phyloP scores from a whole-genome alignment of 1,284 basidiomycete genomes.

The Cerrena zonata region DNA sequence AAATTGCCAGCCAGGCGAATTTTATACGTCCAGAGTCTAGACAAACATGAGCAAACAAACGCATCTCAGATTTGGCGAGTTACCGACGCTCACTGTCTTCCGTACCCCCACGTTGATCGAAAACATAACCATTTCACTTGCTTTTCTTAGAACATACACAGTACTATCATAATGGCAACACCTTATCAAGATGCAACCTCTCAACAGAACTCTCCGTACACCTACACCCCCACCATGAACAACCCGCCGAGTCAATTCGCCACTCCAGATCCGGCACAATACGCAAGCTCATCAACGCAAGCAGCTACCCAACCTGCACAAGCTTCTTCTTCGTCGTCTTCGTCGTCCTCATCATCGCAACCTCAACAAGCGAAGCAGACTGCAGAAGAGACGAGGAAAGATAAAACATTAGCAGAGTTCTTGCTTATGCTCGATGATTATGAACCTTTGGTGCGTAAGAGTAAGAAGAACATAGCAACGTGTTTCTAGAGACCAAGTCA shows the following conservation, averaged over 20 bases:
- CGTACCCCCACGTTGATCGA: not conserved
- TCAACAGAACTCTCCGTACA: constrained; percentile 16
- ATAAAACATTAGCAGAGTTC: constrained; percentile 89
- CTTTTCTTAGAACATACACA: not conserved
- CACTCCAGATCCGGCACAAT: constrained; percentile 24
- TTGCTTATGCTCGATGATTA: constrained; percentile 95
- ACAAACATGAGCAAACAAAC: not conserved
- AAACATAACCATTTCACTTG: not conserved
- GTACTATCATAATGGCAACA: constrained; percentile 21
- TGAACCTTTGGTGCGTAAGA: constrained; percentile 76
- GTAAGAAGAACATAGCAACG: not conserved
- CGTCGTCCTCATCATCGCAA: constrained; percentile 7
- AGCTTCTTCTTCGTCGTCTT: not conserved
- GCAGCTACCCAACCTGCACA: not conserved
- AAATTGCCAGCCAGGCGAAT: not conserved
- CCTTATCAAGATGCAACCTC: constrained; percentile 18
- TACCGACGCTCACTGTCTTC: not conserved
- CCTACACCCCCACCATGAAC: constrained; percentile 16
- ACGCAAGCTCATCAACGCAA: constrained; percentile 7
- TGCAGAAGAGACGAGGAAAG: constrained; percentile 81
- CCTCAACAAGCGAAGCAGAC: constrained; percentile 46
- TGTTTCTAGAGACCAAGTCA: not conserved
- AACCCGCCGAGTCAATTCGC: constrained; percentile 11
- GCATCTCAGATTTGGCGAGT: not conserved
- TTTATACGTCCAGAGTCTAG: not conserved